These are phyloP conservation scores for Neurospora africana DNA, from an alignment of 495 filamentous ascomycete species.

Conservation along the genomic window DNA sequence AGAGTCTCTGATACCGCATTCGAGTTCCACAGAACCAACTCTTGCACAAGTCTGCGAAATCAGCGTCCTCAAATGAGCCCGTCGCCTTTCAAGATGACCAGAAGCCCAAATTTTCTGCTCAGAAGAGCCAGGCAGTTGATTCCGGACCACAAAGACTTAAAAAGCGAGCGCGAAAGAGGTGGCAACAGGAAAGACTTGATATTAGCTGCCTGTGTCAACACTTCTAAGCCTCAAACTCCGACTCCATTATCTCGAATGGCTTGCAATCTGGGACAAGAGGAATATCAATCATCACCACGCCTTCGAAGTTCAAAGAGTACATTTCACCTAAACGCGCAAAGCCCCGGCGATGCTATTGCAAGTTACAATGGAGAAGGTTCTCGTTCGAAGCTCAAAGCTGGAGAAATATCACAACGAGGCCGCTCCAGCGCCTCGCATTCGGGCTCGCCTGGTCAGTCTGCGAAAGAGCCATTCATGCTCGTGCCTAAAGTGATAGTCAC, in stretches of 20 bases:
- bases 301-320: conserved; percentile 8
- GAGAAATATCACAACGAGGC: neutral
- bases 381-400: neutral
- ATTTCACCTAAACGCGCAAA: neutral
- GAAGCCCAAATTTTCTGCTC: neutral
- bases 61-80: neutral
- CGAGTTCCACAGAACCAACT: neutral
- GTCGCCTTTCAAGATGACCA: neutral
- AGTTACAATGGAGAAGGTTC: neutral
- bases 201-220: neutral
- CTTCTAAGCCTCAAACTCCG: neutral
- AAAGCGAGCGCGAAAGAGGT: neutral
- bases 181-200: neutral
- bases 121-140: neutral
- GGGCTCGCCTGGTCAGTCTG: neutral
- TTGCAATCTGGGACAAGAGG: neutral
- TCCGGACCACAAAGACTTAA: neutral
- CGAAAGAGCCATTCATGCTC: conserved; percentile 23
- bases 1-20: neutral
- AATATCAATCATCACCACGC: neutral
- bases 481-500: conserved; percentile 33
- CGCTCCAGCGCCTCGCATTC: neutral
- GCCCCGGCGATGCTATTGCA: neutral
- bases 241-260: neutral
- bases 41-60: neutral